Evolutionary conservation across 1,139 yeast genomes (phyloP), one percentile per base, ranked within the genome.

Genomic region (Ashbya aceris): DNA sequence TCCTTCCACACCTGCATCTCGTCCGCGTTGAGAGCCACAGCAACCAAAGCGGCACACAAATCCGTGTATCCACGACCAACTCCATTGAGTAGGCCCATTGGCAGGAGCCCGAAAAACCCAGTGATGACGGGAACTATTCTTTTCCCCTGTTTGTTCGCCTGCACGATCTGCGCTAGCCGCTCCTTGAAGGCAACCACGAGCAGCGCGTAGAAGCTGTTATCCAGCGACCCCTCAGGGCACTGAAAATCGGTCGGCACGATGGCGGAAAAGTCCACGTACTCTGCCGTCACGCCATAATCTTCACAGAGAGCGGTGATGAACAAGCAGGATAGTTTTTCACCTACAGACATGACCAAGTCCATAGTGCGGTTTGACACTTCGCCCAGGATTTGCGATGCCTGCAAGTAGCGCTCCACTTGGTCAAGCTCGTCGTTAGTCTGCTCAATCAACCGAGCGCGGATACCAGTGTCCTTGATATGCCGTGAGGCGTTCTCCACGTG

Each of bases 41-140:
- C 96, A 34, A 87, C 76, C 58, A 91, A 73, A 1, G 98, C 98
- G 12, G 98, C 98, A 70, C 98, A 91, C 52, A 91, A 69, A 62
- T 91, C 98, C 11, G 98, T 91, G 64, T 91, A 91, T 26, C 98
- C 98, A 61, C 98, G 78, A 35, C 98, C 98, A 46, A 91, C 93
- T 43, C 93, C 87, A 55, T 83, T 83, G 51, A 91, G 69, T 45
- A 91, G 69, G 12, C 98, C 97, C 49, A 96, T 96, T 26, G 97
- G 97, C 10, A 91, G 86, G 31, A 78, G 70, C 27, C 98, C 98
- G 58, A 91, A 91, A 63, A 85, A 91, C 2, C 98, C 98, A 23
- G 98, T 91, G 44, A 91, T 73, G 1, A 91, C 96, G 1, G 98
- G 98, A 29, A 86, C 77, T 30, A 61, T 64, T 17, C 58, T 60